These are phyloP conservation scores for Russula olivacea DNA, from an alignment of 768 basidiomycete species.

Conservation along the genomic window DNA sequence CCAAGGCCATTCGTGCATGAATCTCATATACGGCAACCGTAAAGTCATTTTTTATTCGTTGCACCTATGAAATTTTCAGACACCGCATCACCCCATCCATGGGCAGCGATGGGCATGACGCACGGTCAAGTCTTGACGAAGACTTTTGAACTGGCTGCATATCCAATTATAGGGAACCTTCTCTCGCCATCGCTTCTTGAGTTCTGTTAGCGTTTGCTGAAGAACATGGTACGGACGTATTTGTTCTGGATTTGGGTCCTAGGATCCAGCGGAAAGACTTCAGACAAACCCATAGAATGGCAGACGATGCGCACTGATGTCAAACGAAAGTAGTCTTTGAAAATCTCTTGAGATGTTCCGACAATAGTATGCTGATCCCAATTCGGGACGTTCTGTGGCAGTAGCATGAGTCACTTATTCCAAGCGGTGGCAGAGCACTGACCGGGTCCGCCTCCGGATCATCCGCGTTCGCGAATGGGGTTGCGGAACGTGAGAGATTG, in stretches of 20 bases:
- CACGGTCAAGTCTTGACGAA: conserved; percentile 96
- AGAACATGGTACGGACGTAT: conserved; percentile 86
- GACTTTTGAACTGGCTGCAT: conserved; percentile 96
- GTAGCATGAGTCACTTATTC: not conserved
- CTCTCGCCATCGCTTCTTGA: conserved; percentile 85
- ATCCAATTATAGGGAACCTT: conserved; percentile 81
- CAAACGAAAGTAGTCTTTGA: conserved; percentile 93
- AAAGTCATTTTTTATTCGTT: conserved; percentile 97
- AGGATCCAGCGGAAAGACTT: conserved; percentile 1
- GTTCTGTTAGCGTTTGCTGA: conserved; percentile 74
- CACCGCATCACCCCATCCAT: conserved; percentile 5
- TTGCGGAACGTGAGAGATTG: conserved; percentile 37
- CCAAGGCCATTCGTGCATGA: conserved; percentile 94
- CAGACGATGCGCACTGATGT: conserved; percentile 61
- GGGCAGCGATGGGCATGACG: conserved; percentile 34
- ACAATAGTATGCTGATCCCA: conserved; percentile 97
- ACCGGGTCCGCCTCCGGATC: conserved; percentile 73
- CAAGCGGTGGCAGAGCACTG: conserved; percentile 29
- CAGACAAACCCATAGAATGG: conserved; percentile 1
- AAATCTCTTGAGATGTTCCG: conserved; percentile 80
- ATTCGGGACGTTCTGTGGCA: conserved; percentile 78
- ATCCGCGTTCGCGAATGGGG: conserved; percentile 47
- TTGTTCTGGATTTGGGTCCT: conserved; percentile 93
- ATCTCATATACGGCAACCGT: conserved; percentile 97
- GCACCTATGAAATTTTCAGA: conserved; percentile 55